Evolutionary conservation across 176 grass and related monocot genomes (phyloP), one percentile per base, ranked within the genome.

Genomic region (Bromus sterilis): DNA sequence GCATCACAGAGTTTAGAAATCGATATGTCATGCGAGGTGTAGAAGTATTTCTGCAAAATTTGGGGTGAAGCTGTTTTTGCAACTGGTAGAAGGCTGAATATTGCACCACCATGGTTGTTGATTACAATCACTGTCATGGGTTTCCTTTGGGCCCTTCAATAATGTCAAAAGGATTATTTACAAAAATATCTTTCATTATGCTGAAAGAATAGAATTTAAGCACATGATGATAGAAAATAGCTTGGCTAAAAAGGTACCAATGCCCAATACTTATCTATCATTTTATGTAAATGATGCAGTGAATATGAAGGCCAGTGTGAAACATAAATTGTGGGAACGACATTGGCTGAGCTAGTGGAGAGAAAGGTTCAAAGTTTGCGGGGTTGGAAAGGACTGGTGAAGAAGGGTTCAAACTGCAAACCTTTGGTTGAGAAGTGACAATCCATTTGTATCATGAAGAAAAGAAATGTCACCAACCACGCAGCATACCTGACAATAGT

Each of bases 71-170:
- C 60, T 65, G 65, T 86, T 67, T 94, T 80, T 37, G 92, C 92
- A 85, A 98, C 41, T 70, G 95, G 95, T 62, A 98, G 81, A 91
- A 98, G 90, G 76, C 95, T 94, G 80, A 98, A 98, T 80, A 98
- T 98, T 78, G 92, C 95, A 86, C 95, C 95, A 23, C 95, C 95
- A 91, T 98, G 95, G 51, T 98, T 98, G 82, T 98, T 98, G 65
- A 89, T 88, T 72, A 94, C 92, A 83, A 98, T 77, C 79, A 94
- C 66, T 41, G 83, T 98, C 74, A 98, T 87, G 60, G 95, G 90
- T 78, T 98, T 93, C 84, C 92, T 89, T 65, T 18, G 79, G 29
- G 24, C 29, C 83, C 95, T 98, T 85, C 82, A 94, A 56, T 68
- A 90, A 84, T 68, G 80, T 58, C 36, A 74, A 80, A n/a, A 74